These are phyloP conservation scores for Pleurotus platypus DNA, from an alignment of 768 basidiomycete genomes.

Conservation along the genomic window DNA sequence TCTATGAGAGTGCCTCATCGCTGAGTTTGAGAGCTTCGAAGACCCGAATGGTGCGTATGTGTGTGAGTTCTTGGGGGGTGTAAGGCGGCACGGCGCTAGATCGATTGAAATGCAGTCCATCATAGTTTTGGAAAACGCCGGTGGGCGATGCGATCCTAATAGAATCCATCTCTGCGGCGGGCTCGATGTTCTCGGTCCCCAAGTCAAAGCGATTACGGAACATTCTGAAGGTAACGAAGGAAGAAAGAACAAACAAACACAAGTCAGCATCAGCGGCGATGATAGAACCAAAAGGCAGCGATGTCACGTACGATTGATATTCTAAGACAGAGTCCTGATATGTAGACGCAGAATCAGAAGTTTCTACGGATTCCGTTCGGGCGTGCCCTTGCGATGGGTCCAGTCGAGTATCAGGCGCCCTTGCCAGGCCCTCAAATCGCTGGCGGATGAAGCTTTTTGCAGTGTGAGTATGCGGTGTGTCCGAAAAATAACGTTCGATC, in stretches of 20 bases:
- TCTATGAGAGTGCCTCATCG: not conserved
- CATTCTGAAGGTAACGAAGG: not conserved
- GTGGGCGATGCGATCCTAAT: constrained; percentile 5
- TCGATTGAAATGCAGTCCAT: constrained; percentile 11
- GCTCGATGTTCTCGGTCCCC: not conserved
- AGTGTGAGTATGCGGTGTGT: not conserved
- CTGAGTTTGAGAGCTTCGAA: constrained; percentile 21
- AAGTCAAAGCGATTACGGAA: constrained; percentile 8
- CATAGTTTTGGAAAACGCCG: constrained; percentile 11
- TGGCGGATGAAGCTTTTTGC: constrained; percentile 18
- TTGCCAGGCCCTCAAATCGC: constrained; percentile 18
- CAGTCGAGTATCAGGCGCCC: not conserved
- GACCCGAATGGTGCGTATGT: constrained; percentile 22
- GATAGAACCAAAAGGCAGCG: not conserved
- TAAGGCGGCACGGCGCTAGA: constrained; percentile 18
- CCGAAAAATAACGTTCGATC: constrained; percentile 5
- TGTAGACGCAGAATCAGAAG: constrained; percentile 5
- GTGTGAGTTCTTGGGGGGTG: constrained; percentile 19
- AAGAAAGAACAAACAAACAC: not conserved
- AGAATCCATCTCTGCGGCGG: constrained; percentile 8
- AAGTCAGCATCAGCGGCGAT: not conserved
- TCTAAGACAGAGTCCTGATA: constrained; percentile 10
- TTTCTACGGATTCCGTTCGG: constrained; percentile 7
- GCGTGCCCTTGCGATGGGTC: constrained; percentile 10
- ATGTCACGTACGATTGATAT: constrained; percentile 7